Evolutionary conservation across 192 early-diverging fungal species (phyloP), one percentile per base, ranked within the genome.

Genomic region (Podila verticillata): DNA sequence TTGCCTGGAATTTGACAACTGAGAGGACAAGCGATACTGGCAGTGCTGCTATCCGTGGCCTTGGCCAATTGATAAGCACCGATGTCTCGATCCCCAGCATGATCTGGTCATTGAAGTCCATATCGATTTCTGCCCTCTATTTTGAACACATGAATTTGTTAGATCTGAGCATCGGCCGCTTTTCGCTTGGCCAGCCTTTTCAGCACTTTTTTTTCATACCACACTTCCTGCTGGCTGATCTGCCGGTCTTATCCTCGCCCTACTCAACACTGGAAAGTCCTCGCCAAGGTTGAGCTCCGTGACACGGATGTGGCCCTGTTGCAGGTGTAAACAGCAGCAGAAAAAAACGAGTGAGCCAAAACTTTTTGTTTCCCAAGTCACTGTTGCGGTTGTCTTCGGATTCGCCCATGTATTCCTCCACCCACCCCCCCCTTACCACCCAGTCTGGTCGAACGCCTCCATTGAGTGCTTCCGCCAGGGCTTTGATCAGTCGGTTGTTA

Each of bases 41-140:
- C 22, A 99, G 82, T 7, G 96, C 95, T 5, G 97, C 98, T 66
- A 96, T 93, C 28, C 87, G 81, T 17, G 91, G 85, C 60, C 90
- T 93, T 10, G 98, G 98, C 98, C 97, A 98, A 82, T 99, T 99
- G 60, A 99, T 87, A 47, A 98, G 83, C 22, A 98, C 85, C 39
- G 92, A 93, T 4, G 97, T 98, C 74, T 98, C 93, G 63, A 99
- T 88, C 0, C 95, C 96, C 32, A 99, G 75, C 31, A 95, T 94
- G n/a, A 99, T 86, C 66, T 98, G 94, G 82, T 99, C 96, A 62
- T 94, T 89, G 62, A 95, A 95, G 57, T 93, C 89, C 62, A 98
- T 92, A 36, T 92, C 92, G 26, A 98, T 85, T 68, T 95, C 92
- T n/a, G 90, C 91, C 19, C 89, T 63, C 90, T 92, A 66, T 54